phyloP scores from a whole-genome alignment of 805 yeast genomes.

The Ogataea sp. region DNA sequence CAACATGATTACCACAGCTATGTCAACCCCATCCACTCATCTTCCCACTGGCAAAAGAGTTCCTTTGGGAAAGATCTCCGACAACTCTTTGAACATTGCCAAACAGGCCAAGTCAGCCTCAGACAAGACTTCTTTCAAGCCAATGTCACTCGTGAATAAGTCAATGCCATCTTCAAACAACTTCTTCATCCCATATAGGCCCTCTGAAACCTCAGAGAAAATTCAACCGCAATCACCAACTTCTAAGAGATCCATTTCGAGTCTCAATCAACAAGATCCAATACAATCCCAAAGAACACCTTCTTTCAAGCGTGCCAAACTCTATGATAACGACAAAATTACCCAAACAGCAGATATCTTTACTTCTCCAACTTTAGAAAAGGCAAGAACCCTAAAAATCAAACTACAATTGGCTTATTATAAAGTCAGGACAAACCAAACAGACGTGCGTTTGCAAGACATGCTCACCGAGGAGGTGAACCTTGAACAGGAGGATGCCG shows the following conservation, averaged over 20 bases:
- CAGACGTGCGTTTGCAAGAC: slow-evolving; percentile 22
- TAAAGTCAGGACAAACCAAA: slow-evolving; percentile 42
- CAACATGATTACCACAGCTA: slow-evolving; percentile 3
- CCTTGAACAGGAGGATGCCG: too few relatives aligned
- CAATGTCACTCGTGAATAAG: slow-evolving; percentile 7
- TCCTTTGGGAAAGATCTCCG: slow-evolving; percentile 14
- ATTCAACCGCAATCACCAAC: too few relatives aligned
- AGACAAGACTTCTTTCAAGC: background rate
- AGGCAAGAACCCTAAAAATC: slow-evolving; percentile 35
- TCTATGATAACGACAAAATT: background rate
- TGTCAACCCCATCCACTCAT: background rate
- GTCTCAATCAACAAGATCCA: too few relatives aligned
- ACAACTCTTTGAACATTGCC: slow-evolving; percentile 12
- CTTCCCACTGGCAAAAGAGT: slow-evolving; percentile 8
- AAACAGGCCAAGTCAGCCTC: slow-evolving; percentile 1
- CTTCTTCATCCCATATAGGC: slow-evolving; percentile 5
- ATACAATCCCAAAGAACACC: background rate
- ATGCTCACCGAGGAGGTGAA: too few relatives aligned
- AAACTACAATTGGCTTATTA: slow-evolving; percentile 45
- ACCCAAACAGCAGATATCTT: slow-evolving; percentile 2
- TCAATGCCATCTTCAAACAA: background rate
- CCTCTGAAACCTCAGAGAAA: too few relatives aligned
- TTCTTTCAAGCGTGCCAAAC: background rate
- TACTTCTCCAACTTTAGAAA: slow-evolving; percentile 19
- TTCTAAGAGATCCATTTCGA: slow-evolving; percentile 6